These are phyloP conservation scores for Centella asiatica DNA, from an alignment of 129 eudicot genomes.

Conservation along the genomic window DNA sequence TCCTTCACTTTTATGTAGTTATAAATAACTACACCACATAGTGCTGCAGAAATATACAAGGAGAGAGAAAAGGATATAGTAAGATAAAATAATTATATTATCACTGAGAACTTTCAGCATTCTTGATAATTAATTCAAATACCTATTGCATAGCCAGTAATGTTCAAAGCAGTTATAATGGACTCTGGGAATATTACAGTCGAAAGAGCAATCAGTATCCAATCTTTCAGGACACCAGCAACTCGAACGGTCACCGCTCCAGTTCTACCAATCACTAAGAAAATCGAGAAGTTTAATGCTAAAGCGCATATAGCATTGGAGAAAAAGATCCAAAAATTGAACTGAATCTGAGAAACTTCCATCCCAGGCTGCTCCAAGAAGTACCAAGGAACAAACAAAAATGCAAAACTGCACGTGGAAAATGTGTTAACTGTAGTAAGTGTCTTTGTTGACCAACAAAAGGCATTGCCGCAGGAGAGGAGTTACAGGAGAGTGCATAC, in stretches of 20 bases:
- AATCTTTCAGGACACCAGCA: slow-evolving; percentile 95
- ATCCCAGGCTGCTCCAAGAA: slow-evolving; percentile 79
- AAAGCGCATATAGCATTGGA: slow-evolving; percentile 90
- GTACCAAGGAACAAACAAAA: slow-evolving; percentile 93
- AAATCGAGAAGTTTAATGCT: slow-evolving; percentile 84
- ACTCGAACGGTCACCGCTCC: slow-evolving; percentile 96
- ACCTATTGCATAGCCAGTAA: slow-evolving; percentile 94
- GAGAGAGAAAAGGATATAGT: neutral
- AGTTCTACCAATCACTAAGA: slow-evolving; percentile 95
- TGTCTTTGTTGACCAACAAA: neutral
- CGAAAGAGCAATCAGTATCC: slow-evolving; percentile 97
- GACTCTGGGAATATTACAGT: slow-evolving; percentile 95
- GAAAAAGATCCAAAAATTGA: slow-evolving; percentile 93
- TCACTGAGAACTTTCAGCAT: neutral
- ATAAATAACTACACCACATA: slow-evolving; percentile 91
- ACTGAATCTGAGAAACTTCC: slow-evolving; percentile 74
- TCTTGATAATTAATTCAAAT: neutral
- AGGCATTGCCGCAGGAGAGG: neutral
- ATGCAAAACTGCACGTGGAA: slow-evolving; percentile 54
- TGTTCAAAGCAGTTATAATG: slow-evolving; percentile 72
- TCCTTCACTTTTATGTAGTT: slow-evolving; percentile 89
- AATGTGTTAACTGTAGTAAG: neutral
- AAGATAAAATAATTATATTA: neutral
- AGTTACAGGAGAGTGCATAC: neutral
- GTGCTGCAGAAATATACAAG: slow-evolving; percentile 37